Percentiles rank a stretch among this genome's conserved stretches.
Conservation (phyloP, 371 early-diverging fungal species). For the Rhizopus delemar region DNA sequence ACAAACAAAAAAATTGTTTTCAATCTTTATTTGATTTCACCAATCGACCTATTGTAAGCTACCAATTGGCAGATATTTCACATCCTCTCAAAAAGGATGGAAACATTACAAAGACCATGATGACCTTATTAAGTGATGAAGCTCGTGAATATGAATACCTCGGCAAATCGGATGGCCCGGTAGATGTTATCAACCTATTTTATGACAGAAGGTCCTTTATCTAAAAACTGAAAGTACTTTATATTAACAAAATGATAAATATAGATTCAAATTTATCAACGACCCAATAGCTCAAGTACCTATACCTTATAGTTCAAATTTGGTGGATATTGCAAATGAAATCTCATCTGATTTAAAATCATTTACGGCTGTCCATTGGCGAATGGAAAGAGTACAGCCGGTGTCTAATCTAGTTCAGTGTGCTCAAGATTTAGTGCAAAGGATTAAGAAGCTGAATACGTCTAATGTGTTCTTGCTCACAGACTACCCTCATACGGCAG, state of each 20-base stretch:
- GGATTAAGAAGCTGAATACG: constrained; percentile 16
- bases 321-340: constrained; percentile 34
- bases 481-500: constrained; percentile 46
- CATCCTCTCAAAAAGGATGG: constrained; percentile 20
- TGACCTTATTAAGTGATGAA: constrained; percentile 30
- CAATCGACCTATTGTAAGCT: constrained; percentile 27
- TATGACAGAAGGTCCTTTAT: constrained; percentile 34
- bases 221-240: neutral
- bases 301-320: constrained; percentile 34
- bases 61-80: constrained; percentile 29
- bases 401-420: constrained; percentile 43
- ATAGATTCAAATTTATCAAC: constrained; percentile 42
- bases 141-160: constrained; percentile 29
- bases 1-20: constrained; percentile 25
- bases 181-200: constrained; percentile 45
- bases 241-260: neutral
- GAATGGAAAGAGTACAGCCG: constrained; percentile 52
- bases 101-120: constrained; percentile 35
- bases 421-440: constrained; percentile 35
- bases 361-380: constrained; percentile 55
- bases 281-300: constrained; percentile 30
- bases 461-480: constrained; percentile 43
- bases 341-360: constrained; percentile 40
- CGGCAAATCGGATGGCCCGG: constrained; percentile 5
- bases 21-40: constrained; percentile 21